Evolutionary conservation across 164 flowering plant genomes (phyloP), one percentile per base, ranked within the genome.

Genomic region (Tetracentron sinense): DNA sequence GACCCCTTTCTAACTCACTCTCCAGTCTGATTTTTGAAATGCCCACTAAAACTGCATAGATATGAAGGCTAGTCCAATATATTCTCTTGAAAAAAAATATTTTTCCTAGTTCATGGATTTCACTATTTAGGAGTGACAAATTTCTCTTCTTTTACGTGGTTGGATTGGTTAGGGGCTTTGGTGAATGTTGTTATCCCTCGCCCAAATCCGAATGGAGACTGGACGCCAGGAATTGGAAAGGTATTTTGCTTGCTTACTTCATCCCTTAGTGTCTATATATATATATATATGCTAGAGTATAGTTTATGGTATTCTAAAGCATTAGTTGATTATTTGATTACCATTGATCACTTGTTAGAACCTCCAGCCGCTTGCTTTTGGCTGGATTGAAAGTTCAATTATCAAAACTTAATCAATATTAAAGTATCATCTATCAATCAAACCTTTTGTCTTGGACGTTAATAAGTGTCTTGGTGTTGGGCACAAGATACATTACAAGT

Each of bases 111-210:
- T 12, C n/a, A 12, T 16, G 46, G 47, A 58, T 12, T 22, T 38
- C 16, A 22, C 29, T 1, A 23, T 6, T 12, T 4, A n/a, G 33
- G 3, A 25, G 42, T 11, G 17, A 31, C n/a, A 47, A 51, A 54
- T 16, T 7, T 7, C 51, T 29, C 6, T 27, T 49, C 16, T 49
- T 7, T 29, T 35, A 14, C 38, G 30, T 67, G 67, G 51, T 46
- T 62, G 51, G 47, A 42, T 66, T 53, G 38, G 33, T 33, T 70
- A 90, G 97, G 97, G 58, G 60, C 79, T 8, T 62, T 90, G 80
- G 75, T 76, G 60, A 77, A 79, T 76, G 76, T 90, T 38, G 72
- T 88, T 54, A 86, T 90, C 61, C 97, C 97, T 59, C 92, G 97
- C 28, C 97, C 94, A 42, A 57, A 54, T 54, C 76, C 75, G 51